Percentiles rank a stretch among this genome's conserved stretches.
These are phyloP conservation scores for Craspedostauros australis DNA, from an alignment of 108 stramenopile genomes.

Conservation along the genomic window DNA sequence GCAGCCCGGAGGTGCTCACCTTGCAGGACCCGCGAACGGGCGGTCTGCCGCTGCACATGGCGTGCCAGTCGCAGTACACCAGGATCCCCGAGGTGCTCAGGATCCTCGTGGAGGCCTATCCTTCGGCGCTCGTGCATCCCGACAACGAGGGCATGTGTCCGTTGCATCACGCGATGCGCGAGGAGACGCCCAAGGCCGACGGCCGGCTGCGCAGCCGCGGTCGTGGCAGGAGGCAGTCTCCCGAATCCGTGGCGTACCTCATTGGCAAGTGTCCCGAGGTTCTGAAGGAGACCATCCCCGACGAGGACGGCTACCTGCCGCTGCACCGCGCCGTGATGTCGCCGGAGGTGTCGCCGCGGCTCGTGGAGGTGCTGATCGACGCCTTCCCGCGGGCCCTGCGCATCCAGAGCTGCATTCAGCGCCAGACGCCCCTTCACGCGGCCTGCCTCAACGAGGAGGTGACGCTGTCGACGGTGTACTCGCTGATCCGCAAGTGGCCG, in stretches of 20 bases:
- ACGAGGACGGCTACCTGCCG: conserved; percentile 6
- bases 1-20: not conserved
- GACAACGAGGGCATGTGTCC: conserved; percentile 26
- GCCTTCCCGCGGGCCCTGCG: conserved; percentile 7
- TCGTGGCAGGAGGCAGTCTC: too few species aligned
- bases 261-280: not conserved
- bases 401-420: conserved; percentile 9
- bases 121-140: conserved; percentile 7
- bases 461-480: conserved; percentile 9
- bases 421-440: conserved; percentile 9
- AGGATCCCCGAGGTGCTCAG: too few species aligned
- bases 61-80: conserved; percentile 6
- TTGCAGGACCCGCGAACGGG: conserved; percentile 5
- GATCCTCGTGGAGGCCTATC: conserved; percentile 10
- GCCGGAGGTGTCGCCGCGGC: not conserved
- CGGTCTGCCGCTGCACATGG: conserved; percentile 20
- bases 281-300: not conserved
- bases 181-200: not conserved
- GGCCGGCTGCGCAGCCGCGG: too few species aligned
- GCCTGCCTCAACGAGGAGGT: conserved; percentile 9
- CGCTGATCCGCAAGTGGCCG: conserved; percentile 16
- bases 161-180: conserved; percentile 16
- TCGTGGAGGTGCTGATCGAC: conserved; percentile 11
- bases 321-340: conserved; percentile 9
- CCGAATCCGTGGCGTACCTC: too few species aligned